Evolutionary conservation across 2,329 filamentous ascomycete genomes (phyloP).

Genomic region (Magnaporthiopsis rhizophila): DNA sequence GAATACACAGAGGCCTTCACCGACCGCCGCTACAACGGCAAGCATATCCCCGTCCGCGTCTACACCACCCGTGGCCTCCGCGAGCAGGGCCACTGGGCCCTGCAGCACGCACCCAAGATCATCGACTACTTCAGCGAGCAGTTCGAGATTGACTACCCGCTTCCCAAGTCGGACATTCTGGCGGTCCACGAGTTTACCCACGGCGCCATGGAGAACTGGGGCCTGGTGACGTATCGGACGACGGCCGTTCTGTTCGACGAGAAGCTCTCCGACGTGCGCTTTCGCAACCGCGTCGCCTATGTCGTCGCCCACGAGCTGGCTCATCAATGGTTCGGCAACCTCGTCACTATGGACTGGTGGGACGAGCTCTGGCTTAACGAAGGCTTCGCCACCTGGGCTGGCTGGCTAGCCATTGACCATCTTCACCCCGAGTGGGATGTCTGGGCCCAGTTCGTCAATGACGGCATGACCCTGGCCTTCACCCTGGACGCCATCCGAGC

Average conservation of each 20-base stretch:
- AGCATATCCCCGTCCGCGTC: constrained; percentile 84
- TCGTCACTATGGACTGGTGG: constrained; percentile 99
- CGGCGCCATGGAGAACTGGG: constrained; percentile 95
- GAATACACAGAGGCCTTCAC: constrained; percentile 93
- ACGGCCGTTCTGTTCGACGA: constrained; percentile 96
- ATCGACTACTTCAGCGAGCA: constrained; percentile 96
- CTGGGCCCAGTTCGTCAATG: constrained; percentile 95
- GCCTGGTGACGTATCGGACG: constrained; percentile 89
- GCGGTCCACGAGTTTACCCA: constrained; percentile 88
- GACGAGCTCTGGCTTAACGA: constrained; percentile 96
- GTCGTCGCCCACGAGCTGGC: constrained; percentile 97
- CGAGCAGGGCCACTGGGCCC: constrained; percentile 80
- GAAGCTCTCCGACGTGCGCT: constrained; percentile 78
- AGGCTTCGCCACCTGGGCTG: constrained; percentile 97
- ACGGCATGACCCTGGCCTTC: constrained; percentile 88
- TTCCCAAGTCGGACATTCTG: constrained; percentile 85
- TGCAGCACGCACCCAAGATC: constrained; percentile 85
- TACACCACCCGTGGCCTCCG: constrained; percentile 95
- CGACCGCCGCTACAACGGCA: constrained; percentile 81
- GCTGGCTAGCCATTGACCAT: constrained; percentile 85
- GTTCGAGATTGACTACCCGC: constrained; percentile 86
- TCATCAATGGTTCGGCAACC: constrained; percentile 96
- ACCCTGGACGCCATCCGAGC: constrained; percentile 81
- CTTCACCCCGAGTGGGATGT: constrained; percentile 96
- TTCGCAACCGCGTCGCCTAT: constrained; percentile 91